Evolutionary conservation across 495 filamentous ascomycete genomes (phyloP), one percentile per base, ranked within the genome.

Genomic region (Parmelia sp.): DNA sequence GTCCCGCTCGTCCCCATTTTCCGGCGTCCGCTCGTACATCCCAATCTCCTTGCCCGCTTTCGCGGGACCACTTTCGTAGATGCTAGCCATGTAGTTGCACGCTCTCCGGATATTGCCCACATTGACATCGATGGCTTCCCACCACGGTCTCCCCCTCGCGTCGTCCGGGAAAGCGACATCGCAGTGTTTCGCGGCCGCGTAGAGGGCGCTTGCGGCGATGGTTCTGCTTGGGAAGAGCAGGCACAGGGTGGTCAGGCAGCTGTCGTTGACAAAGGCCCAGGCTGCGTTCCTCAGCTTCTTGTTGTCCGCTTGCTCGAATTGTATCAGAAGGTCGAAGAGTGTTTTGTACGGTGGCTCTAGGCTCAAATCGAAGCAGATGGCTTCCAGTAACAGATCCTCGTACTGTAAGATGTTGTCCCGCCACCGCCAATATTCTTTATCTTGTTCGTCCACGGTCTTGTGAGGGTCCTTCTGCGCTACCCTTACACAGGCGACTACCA

Each of bases 361-460:
- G 73, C 90, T 87, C 39, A 99, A 76, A 74, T 99, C 95, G 72
- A 99, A 99, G 71, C 94, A 97, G 40, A 97, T 80, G 49, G 83
- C 83, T 76, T 99, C 94, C 10, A 99, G 82, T 75, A 97, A 84
- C 51, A 91, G 75, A 70, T 97, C 96, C 77, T 99, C 94, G 70
- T 91, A 88, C 66, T 86, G 84, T 4, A 97, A 79, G 55, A 99
- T 93, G 61, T 87, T 91, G 70, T 99, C 94, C 57, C 90, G 85
- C 94, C 94, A 98, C 71, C 85, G 82, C 94, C 94, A 98, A 72
- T 90, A 98, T 66, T 97, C 94, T 67, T 96, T 97, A 49, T 87
- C 90, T 73, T 97, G 91, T 73, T 96, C 94, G 70, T 97, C 93
- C 31, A 98, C 88, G 15, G 88, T 74, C 60, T 96, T 82, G 69